phyloP scores from a whole-genome alignment of 2,329 filamentous ascomycete species.

The Aspergillus oerlinghausenensis region DNA sequence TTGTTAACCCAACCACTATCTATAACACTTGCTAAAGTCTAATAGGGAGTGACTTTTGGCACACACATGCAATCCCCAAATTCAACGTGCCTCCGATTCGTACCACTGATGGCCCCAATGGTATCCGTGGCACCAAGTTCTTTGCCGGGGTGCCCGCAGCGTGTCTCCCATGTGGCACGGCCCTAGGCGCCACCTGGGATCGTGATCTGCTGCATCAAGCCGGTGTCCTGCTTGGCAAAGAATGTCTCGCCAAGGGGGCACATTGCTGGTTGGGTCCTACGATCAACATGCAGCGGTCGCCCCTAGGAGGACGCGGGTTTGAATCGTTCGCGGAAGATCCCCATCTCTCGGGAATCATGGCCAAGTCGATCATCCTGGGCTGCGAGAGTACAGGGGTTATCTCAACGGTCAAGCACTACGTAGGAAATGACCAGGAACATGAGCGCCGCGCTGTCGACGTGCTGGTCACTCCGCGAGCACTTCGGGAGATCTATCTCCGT shows the following conservation, averaged over 20 bases:
- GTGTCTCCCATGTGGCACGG: slow-evolving; percentile 59
- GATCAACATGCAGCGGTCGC: slow-evolving; percentile 59
- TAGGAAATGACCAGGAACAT: slow-evolving; percentile 33
- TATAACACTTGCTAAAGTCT: background rate
- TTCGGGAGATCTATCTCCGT: slow-evolving; percentile 56
- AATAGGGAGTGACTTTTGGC: slow-evolving; percentile 64
- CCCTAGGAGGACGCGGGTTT: slow-evolving; percentile 29
- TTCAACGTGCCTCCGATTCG: slow-evolving; percentile 62
- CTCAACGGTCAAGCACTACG: slow-evolving; percentile 64
- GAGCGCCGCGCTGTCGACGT: slow-evolving; percentile 27
- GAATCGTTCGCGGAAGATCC: slow-evolving; percentile 26
- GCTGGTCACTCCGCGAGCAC: slow-evolving; percentile 41
- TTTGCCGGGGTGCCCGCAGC: slow-evolving; percentile 59
- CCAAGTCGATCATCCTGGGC: slow-evolving; percentile 49
- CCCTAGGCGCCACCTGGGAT: slow-evolving; percentile 57
- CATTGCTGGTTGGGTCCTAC: slow-evolving; percentile 59
- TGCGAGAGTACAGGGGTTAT: slow-evolving; percentile 65
- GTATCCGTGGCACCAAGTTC: slow-evolving; percentile 63
- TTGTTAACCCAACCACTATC: background rate
- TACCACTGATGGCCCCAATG: slow-evolving; percentile 66
- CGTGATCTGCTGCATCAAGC: slow-evolving; percentile 48
- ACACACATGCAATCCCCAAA: slow-evolving; percentile 57
- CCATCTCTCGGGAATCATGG: slow-evolving; percentile 18
- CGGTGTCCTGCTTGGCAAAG: slow-evolving; percentile 63
- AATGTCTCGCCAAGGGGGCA: slow-evolving; percentile 57